Evolutionary conservation across 129 eudicot species (phyloP).

Genomic region (Gnaphalium uliginosum): DNA sequence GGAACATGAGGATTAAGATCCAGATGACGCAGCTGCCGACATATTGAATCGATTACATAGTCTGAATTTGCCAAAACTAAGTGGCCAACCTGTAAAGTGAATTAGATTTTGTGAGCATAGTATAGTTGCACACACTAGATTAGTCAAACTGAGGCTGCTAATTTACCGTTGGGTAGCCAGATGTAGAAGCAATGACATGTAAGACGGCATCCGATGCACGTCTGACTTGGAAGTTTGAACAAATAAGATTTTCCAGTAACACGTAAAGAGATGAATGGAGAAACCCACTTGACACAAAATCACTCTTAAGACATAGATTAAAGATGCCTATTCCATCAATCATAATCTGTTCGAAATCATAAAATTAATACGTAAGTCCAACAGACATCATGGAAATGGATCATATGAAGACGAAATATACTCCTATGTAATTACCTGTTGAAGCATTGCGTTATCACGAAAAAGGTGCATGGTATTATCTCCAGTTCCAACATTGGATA

Average conservation of each 20-base stretch:
- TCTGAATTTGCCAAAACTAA: conserved; percentile 88
- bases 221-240: conserved; percentile 79
- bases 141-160: conserved; percentile 16
- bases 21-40: conserved; percentile 87
- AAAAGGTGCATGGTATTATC: conserved; percentile 57
- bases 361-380: background rate
- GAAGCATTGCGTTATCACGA: conserved; percentile 80
- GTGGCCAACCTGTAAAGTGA: conserved; percentile 81
- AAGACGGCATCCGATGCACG: conserved; percentile 78
- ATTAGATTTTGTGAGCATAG: conserved; percentile 8
- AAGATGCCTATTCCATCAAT: conserved; percentile 90
- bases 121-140: background rate
- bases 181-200: conserved; percentile 70
- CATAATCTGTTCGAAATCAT: conserved; percentile 57
- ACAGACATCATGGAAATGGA: conserved; percentile 14
- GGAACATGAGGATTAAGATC: conserved; percentile 96
- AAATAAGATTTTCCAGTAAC: conserved; percentile 82
- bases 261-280: conserved; percentile 82
- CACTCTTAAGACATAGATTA: conserved; percentile 58
- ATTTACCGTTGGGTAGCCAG: conserved; percentile 73
- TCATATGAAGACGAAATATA: conserved; percentile 12
- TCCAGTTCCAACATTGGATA: conserved; percentile 47
- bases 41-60: conserved; percentile 82
- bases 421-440: conserved; percentile 68
- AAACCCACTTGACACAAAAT: conserved; percentile 80